Evolutionary conservation across 2,329 filamentous ascomycete species (phyloP).

Genomic region (Diaporthe nobilis): DNA sequence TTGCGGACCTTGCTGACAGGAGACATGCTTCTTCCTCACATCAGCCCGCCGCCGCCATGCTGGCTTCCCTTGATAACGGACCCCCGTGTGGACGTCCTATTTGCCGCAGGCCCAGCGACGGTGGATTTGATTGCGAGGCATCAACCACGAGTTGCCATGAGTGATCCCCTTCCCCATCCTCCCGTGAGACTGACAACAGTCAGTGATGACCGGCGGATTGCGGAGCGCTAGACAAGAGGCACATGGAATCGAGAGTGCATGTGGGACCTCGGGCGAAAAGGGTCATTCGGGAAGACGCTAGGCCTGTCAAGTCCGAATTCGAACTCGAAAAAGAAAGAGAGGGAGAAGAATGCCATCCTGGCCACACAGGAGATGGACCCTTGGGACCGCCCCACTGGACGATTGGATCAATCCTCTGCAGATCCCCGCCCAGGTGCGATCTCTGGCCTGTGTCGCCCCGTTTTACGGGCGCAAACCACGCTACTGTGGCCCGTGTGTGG

Average conservation of each 20-base stretch:
- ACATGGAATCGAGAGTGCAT: neutral
- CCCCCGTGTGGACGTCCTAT: neutral
- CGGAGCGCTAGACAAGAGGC: neutral
- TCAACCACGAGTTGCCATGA: neutral
- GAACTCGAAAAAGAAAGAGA: slow-evolving; percentile 22
- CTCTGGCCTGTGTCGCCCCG: neutral
- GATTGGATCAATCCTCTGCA: slow-evolving; percentile 9
- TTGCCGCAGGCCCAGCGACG: neutral
- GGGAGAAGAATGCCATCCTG: neutral
- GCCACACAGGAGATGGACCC: neutral
- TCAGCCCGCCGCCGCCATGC: neutral
- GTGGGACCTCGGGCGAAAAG: slow-evolving; percentile 14
- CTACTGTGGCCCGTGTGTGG: neutral
- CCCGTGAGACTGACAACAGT: neutral
- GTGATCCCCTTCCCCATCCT: neutral
- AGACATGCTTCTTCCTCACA: neutral
- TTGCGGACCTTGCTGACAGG: slow-evolving; percentile 14
- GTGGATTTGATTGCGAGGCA: neutral
- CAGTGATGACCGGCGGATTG: neutral
- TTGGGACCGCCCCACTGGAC: neutral
- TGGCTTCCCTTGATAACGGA: neutral
- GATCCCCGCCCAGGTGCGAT: slow-evolving; percentile 18
- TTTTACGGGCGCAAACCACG: neutral
- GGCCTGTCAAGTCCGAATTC: slow-evolving; percentile 25
- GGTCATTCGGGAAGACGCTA: neutral